phyloP scores from a whole-genome alignment of 1,284 basidiomycete species.

The Spongiforma sp. region DNA sequence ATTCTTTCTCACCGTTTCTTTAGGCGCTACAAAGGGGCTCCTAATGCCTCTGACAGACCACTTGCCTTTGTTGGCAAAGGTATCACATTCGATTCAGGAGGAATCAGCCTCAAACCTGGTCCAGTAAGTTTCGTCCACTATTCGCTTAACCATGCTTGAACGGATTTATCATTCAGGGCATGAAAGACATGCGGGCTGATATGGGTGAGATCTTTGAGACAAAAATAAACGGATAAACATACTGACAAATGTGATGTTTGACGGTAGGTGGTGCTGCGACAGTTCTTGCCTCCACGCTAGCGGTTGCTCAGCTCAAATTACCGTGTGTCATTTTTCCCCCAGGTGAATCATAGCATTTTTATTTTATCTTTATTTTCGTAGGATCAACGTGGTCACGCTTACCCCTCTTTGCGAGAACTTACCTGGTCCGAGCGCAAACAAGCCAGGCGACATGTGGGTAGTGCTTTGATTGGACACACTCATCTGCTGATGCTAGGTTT shows the following conservation, averaged over 20 bases:
- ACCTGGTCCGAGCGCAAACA: slow-evolving; percentile 85
- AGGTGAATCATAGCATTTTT: not conserved
- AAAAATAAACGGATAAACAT: not conserved
- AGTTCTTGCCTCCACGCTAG: slow-evolving; percentile 74
- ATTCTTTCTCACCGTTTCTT: slow-evolving; percentile 3
- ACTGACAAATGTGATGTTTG: not conserved
- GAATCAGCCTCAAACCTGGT: slow-evolving; percentile 84
- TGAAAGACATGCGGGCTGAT: slow-evolving; percentile 85
- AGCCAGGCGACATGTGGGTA: slow-evolving; percentile 83
- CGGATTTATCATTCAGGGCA: slow-evolving; percentile 47
- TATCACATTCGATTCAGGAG: slow-evolving; percentile 89
- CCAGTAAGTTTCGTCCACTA: slow-evolving; percentile 54
- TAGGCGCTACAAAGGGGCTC: slow-evolving; percentile 83
- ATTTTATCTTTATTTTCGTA: slow-evolving; percentile 31
- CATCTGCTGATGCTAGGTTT: slow-evolving; percentile 3
- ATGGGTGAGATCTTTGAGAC: slow-evolving; percentile 63
- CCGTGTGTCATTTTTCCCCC: slow-evolving; percentile 54
- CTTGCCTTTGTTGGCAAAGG: slow-evolving; percentile 89
- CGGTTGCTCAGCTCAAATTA: slow-evolving; percentile 81
- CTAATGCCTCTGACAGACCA: slow-evolving; percentile 58
- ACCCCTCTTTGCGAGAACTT: slow-evolving; percentile 89
- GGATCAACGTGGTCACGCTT: slow-evolving; percentile 76
- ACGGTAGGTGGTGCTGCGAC: slow-evolving; percentile 75
- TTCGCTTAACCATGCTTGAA: slow-evolving; percentile 1
- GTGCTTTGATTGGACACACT: not conserved